Base-by-base conservation (phyloP, 2,329 filamentous ascomycete species). In the Pseudogymnoascus sp. region DNA sequence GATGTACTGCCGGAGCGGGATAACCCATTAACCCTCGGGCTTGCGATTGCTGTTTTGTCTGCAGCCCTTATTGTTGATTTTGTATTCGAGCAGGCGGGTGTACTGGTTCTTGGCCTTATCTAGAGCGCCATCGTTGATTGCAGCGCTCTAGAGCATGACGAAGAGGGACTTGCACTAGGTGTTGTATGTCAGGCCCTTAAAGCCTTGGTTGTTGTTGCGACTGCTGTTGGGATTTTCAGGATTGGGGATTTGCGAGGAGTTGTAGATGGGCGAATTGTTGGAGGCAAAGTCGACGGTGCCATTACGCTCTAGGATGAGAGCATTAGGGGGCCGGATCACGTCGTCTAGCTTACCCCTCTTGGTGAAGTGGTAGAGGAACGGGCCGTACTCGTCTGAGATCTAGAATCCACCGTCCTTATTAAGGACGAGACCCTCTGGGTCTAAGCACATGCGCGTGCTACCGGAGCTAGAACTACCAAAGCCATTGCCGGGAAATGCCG, bases 181-280 rank as follows among this genome's bases (percentile, higher is more conserved):
- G 3, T 82, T 84, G n/a, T 82, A 74, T 0, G 85, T 87, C 60
- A 91, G 74, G 0, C 85, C 87, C 74, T 91, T 88, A 59, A 91
- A 83, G n/a, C 88, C 88, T 71, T 90, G 87, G 73, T 91, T 91
- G 73, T 91, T 90, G 63, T 81, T 78, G 19, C 88, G 82, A 13
- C 88, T 88, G 0, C 81, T 81, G 1, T 80, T 78, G 0, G 86
- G 84, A 67, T 87, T 78, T 13, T 76, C 78, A 0, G 87, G 87
- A 15, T 78, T 71, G 13, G 78, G 72, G 0, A 78, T 77, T 1
- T 67, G 68, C 26, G 61, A 44, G 23, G 36, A 62, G 62, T 84
- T 73, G 70, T 88, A 89, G 60, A 82, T 76, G 3, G 87, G 86
- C 0, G 87, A 82, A 10, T 82, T 86, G 68, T 86, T 79, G 10